phyloP scores from a whole-genome alignment of 345 rosid genomes.

The Balakata baccata region DNA sequence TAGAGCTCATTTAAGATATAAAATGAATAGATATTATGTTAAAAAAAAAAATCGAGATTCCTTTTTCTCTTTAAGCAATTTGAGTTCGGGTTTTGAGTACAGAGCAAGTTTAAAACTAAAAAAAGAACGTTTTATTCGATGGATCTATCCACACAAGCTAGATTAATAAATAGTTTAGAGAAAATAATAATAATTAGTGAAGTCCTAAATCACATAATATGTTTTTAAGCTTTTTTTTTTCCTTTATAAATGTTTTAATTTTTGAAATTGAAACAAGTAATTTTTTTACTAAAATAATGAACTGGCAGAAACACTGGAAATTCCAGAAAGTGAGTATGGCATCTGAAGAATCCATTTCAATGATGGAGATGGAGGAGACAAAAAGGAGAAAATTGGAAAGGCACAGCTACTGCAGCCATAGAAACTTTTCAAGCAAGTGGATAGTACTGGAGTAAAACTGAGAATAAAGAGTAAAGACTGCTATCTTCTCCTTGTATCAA shows the following conservation, averaged over 20 bases:
- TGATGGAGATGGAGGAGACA: background rate
- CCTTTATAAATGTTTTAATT: background rate
- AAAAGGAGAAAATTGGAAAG: background rate
- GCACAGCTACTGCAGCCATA: background rate
- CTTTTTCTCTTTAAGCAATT: too few relatives aligned
- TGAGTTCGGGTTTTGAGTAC: too few relatives aligned
- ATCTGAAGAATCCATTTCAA: background rate
- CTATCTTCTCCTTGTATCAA: background rate
- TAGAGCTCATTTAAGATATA: too few relatives aligned
- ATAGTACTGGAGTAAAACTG: background rate
- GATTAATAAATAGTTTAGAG: too few relatives aligned
- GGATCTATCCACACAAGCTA: too few relatives aligned
- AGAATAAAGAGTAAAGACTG: background rate
- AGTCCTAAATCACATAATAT: too few relatives aligned
- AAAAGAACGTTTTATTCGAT: too few relatives aligned
- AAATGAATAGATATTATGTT: too few relatives aligned
- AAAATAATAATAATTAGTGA: too few relatives aligned
- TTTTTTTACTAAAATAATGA: background rate
- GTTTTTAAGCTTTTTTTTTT: background rate
- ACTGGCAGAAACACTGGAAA: background rate
- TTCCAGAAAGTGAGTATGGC: background rate
- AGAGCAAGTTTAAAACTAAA: too few relatives aligned
- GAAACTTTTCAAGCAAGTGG: background rate
- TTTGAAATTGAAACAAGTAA: background rate
- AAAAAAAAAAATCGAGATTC: too few relatives aligned